Evolutionary conservation across 305 asterid genomes (phyloP).

Genomic region (Andrographis paniculata): DNA sequence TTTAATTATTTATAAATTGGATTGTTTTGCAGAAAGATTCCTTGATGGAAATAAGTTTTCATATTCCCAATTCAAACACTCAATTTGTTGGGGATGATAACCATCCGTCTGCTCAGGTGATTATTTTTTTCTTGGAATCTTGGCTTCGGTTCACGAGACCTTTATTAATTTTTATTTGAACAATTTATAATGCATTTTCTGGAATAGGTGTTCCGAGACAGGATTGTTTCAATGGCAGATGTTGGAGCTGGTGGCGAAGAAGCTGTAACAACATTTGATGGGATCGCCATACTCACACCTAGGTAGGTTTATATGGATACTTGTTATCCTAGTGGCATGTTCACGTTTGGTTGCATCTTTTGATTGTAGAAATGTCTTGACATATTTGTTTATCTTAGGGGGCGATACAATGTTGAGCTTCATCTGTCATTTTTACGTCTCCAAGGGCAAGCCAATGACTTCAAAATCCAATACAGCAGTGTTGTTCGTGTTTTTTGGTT

Average conservation of each 20-base stretch:
- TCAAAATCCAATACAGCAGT: conserved; percentile 97
- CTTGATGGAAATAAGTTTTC: conserved; percentile 95
- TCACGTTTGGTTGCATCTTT: conserved; percentile 10
- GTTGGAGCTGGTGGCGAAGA: conserved; percentile 96
- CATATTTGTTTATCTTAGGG: conserved; percentile 44
- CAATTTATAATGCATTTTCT: conserved; percentile 4
- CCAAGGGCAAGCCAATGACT: conserved; percentile 98
- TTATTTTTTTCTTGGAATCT: conserved; percentile 9
- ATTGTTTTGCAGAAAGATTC: conserved; percentile 76
- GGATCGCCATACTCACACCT: conserved; percentile 88
- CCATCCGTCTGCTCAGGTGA: conserved; percentile 88
- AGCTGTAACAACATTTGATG: conserved; percentile 88
- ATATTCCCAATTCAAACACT: conserved; percentile 91
- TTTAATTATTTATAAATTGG: neutral
- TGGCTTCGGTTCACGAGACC: conserved; percentile 6
- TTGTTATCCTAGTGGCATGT: neutral
- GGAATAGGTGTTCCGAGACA: conserved; percentile 78
- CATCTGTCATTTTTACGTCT: conserved; percentile 92
- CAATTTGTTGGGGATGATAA: conserved; percentile 95
- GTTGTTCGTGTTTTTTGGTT: conserved; percentile 88
- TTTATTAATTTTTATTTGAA: conserved; percentile 1
- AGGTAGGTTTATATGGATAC: conserved; percentile 41
- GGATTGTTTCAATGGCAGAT: conserved; percentile 90
- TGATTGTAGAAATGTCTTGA: conserved; percentile 18
- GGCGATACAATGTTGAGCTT: conserved; percentile 86